These are phyloP conservation scores for Starmerella floricola DNA, from an alignment of 805 yeast species.

Conservation along the genomic window DNA sequence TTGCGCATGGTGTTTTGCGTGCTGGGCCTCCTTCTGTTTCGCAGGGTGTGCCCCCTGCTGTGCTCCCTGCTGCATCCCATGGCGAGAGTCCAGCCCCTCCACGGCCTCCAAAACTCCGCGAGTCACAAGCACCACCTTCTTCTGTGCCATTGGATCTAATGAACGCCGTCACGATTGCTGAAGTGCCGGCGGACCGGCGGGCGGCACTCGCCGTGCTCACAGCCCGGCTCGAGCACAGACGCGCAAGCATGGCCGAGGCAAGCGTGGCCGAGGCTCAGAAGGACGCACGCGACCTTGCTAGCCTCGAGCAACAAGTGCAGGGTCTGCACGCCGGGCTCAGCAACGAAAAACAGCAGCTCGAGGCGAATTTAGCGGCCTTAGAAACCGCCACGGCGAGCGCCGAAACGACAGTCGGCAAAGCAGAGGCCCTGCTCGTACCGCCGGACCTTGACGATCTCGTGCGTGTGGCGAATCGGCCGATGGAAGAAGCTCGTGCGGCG, in stretches of 20 bases:
- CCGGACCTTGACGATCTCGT: conserved; percentile 22
- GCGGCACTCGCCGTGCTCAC: background rate
- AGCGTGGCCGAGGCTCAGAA: background rate
- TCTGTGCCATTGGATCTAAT: conserved; percentile 1
- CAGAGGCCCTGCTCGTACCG: conserved; percentile 25
- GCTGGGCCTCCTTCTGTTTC: too few relatives aligned
- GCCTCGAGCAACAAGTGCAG: background rate
- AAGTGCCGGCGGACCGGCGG: background rate
- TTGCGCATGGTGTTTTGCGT: too few relatives aligned
- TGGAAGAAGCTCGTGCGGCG: conserved; percentile 26
- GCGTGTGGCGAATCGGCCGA: conserved; percentile 25
- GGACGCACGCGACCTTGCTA: background rate
- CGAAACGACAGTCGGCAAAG: conserved; percentile 24
- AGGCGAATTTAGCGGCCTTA: conserved; percentile 15
- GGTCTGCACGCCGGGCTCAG: background rate
- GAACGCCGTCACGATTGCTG: background rate
- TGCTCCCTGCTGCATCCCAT: too few relatives aligned
- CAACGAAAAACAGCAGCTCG: background rate
- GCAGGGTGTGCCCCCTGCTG: too few relatives aligned
- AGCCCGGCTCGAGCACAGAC: background rate
- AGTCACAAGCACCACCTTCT: too few relatives aligned
- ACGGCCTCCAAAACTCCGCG: too few relatives aligned
- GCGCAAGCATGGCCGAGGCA: background rate
- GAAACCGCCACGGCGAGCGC: conserved; percentile 24
- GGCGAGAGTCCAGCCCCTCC: too few relatives aligned